These are phyloP conservation scores for Nitzschia putrida DNA, from an alignment of 108 stramenopile genomes.

Conservation along the genomic window DNA sequence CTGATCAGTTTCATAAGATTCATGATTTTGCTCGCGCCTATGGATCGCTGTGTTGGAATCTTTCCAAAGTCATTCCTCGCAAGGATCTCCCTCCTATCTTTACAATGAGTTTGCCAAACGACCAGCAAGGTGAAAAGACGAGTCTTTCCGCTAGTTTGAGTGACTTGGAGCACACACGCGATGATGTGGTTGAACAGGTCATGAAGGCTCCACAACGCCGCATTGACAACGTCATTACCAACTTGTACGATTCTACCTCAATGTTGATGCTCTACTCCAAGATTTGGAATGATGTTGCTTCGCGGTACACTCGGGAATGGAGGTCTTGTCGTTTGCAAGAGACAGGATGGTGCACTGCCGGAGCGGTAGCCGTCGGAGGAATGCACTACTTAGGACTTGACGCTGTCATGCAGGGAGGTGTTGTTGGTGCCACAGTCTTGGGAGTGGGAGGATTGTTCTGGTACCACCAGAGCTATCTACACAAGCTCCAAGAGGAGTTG, in stretches of 20 bases:
- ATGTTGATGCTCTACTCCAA: constrained; percentile 63
- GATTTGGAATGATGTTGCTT: constrained; percentile 34
- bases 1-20: constrained; percentile 89
- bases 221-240: constrained; percentile 97
- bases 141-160: constrained; percentile 49
- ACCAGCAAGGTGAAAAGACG: constrained; percentile 22
- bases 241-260: constrained; percentile 93
- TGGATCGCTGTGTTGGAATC: constrained; percentile 98
- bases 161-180: constrained; percentile 84
- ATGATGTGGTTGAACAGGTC: constrained; percentile 92
- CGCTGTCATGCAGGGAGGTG: constrained; percentile 46
- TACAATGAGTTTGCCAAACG: constrained; percentile 94
- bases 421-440: constrained; percentile 66
- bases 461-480: constrained; percentile 70
- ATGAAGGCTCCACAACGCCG: constrained; percentile 95
- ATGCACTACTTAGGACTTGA: constrained; percentile 32
- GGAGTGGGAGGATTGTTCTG: constrained; percentile 76
- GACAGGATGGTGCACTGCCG: constrained; percentile 9
- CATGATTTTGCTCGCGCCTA: constrained; percentile 99
- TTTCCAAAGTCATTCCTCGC: constrained; percentile 91
- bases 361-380: constrained; percentile 15
- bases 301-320: constrained; percentile 31
- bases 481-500: constrained; percentile 59
- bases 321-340: constrained; percentile 30
- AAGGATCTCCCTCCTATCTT: constrained; percentile 98